A percentile compares a stretch with the other conserved stretches of the same genome.
These are phyloP conservation scores for Aspergillus ochraceus DNA, from an alignment of 2,329 filamentous ascomycete species.

Conservation along the genomic window DNA sequence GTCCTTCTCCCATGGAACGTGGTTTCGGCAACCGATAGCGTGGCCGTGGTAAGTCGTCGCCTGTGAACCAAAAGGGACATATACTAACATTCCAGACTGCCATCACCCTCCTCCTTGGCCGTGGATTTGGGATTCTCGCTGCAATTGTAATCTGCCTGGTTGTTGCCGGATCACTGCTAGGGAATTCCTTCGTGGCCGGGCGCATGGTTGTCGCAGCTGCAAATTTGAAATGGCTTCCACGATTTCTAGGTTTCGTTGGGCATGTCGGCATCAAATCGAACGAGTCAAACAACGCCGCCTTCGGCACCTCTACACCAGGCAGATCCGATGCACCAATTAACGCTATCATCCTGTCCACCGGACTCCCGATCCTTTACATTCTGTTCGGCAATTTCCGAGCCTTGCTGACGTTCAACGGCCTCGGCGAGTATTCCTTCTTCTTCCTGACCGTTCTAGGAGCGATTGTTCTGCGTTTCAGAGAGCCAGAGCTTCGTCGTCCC, in stretches of 20 bases:
- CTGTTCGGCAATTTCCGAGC: conserved; percentile 19
- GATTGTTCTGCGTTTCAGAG: conserved; percentile 15
- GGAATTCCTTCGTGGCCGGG: background rate
- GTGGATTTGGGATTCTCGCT: background rate
- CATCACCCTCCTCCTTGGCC: background rate
- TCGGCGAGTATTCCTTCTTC: conserved; percentile 21
- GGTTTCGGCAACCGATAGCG: background rate
- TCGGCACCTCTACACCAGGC: background rate
- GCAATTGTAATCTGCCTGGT: background rate
- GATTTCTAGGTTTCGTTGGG: background rate
- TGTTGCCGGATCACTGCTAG: background rate
- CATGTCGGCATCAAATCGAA: background rate
- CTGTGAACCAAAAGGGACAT: background rate
- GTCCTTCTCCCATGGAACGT: conserved; percentile 9
- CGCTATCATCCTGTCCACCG: conserved; percentile 15
- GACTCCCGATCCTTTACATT: conserved; percentile 11
- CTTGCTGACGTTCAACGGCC: conserved; percentile 17
- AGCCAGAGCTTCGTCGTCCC: conserved; percentile 12
- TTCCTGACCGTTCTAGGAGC: conserved; percentile 17
- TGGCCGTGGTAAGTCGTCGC: background rate
- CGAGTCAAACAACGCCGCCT: background rate
- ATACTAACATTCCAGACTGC: background rate
- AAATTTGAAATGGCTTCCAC: background rate
- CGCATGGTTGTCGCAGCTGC: background rate
- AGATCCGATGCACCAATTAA: conserved; percentile 18